Percentiles rank a stretch among this genome's conserved stretches.
Evolutionary conservation across 2,329 filamentous ascomycete species (phyloP).

Genomic region (Exophiala oligosperma): DNA sequence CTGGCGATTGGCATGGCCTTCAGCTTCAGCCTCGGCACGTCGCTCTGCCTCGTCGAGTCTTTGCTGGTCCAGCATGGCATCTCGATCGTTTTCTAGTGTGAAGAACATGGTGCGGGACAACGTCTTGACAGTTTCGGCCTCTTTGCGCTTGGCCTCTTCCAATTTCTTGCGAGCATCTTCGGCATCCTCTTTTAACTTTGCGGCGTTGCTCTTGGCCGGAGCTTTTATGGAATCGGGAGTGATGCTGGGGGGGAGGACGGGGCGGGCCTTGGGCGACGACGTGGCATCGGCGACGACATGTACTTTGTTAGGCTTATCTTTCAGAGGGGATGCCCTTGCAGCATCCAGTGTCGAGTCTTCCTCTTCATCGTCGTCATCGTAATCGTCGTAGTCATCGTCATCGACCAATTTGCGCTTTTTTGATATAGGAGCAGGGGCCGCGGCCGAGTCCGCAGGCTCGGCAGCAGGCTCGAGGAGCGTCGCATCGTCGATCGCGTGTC

Average conservation of each 20-base stretch:
- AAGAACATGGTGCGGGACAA: conserved; percentile 95
- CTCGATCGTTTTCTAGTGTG: conserved; percentile 89
- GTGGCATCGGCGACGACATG: conserved; percentile 33
- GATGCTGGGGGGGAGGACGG: conserved; percentile 51
- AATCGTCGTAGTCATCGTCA: conserved; percentile 80
- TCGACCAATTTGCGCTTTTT: conserved; percentile 78
- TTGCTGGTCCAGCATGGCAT: conserved; percentile 97
- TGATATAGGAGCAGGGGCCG: conserved; percentile 46
- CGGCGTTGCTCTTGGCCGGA: conserved; percentile 60
- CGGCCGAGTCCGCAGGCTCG: conserved; percentile 52
- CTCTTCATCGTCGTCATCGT: conserved; percentile 67
- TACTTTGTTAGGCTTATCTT: conserved; percentile 45
- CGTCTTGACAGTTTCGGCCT: conserved; percentile 82
- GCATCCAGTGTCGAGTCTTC: conserved; percentile 47
- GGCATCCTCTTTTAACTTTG: conserved; percentile 64
- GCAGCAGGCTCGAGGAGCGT: conserved; percentile 31
- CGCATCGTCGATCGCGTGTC: conserved; percentile 53
- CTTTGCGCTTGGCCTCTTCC: conserved; percentile 86
- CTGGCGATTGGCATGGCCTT: conserved; percentile 51
- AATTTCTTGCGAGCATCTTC: conserved; percentile 91
- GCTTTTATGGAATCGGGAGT: conserved; percentile 45
- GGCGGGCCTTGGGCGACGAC: conserved; percentile 52
- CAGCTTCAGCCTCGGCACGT: conserved; percentile 94
- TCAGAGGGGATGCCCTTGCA: conserved; percentile 49
- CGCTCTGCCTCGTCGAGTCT: conserved; percentile 95